Evolutionary conservation across 2,329 filamentous ascomycete genomes (phyloP).

Genomic region (Parascedosporium putredinis): DNA sequence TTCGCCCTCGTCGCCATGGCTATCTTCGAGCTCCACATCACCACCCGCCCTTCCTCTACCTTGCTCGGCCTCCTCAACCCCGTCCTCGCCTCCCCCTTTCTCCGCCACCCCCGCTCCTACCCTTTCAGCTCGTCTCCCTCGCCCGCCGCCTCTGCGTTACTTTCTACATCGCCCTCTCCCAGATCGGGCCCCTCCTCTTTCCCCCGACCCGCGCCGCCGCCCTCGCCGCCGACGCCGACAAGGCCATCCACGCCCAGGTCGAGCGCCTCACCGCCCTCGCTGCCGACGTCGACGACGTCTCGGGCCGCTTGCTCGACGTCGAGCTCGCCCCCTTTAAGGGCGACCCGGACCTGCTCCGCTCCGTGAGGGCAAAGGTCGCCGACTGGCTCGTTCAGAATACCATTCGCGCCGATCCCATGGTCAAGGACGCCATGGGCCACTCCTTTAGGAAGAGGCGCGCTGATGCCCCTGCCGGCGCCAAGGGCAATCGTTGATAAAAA

Average conservation of each 20-base stretch:
- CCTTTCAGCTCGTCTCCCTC: slow-evolving; percentile 73
- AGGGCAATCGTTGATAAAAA: slow-evolving; percentile 20
- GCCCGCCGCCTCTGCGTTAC: slow-evolving; percentile 68
- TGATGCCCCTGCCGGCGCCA: slow-evolving; percentile 53
- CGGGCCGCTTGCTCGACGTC: slow-evolving; percentile 58
- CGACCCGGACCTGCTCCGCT: slow-evolving; percentile 47
- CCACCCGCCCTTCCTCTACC: slow-evolving; percentile 45
- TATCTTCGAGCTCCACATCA: slow-evolving; percentile 45
- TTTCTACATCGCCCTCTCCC: slow-evolving; percentile 71
- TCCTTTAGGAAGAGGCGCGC: slow-evolving; percentile 52
- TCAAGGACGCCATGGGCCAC: slow-evolving; percentile 65
- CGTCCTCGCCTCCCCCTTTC: slow-evolving; percentile 23
- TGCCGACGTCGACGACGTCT: slow-evolving; percentile 56
- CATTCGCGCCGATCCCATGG: slow-evolving; percentile 68
- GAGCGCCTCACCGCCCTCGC: slow-evolving; percentile 54
- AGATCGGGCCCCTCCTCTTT: slow-evolving; percentile 61
- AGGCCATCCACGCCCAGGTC: slow-evolving; percentile 49
- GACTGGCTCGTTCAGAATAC: slow-evolving; percentile 85
- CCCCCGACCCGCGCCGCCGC: slow-evolving; percentile 15
- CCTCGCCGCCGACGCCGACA: slow-evolving; percentile 29
- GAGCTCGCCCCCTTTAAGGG: slow-evolving; percentile 73
- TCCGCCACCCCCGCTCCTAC: slow-evolving; percentile 56
- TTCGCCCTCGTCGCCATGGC: slow-evolving; percentile 42
- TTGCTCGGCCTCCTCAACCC: slow-evolving; percentile 33
- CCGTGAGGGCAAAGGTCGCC: slow-evolving; percentile 46